These are phyloP conservation scores for Acanthamoeba healyi DNA, from an alignment of 208 protist genomes.

Conservation along the genomic window DNA sequence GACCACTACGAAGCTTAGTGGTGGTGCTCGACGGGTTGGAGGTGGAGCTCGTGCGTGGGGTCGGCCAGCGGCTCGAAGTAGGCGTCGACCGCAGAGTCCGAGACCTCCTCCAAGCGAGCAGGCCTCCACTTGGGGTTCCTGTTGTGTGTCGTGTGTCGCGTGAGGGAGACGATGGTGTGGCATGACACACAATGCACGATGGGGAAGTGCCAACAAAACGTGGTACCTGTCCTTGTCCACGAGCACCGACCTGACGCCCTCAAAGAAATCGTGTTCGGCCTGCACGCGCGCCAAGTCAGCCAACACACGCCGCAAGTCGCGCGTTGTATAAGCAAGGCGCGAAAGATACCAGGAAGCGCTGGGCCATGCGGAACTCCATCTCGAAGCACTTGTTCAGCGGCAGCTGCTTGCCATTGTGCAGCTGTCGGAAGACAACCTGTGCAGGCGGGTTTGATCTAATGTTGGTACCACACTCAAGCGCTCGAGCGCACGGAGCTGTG, in stretches of 20 bases:
- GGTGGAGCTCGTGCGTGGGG: background rate
- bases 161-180: background rate
- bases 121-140: slow-evolving; percentile 50
- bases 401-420: slow-evolving; percentile 63
- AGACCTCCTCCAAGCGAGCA: background rate
- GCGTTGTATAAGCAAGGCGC: background rate
- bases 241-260: slow-evolving; percentile 83
- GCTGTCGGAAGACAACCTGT: slow-evolving; percentile 72
- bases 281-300: background rate
- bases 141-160: no score
- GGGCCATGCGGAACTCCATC: slow-evolving; percentile 84
- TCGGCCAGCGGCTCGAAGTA: slow-evolving; percentile 18
- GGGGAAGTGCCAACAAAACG: no score
- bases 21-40: background rate
- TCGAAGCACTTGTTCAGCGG: slow-evolving; percentile 75
- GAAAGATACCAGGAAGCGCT: slow-evolving; percentile 75
- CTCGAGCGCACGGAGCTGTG: background rate
- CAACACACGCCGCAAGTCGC: background rate
- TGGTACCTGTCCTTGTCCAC: slow-evolving; percentile 83
- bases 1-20: background rate
- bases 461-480: no score
- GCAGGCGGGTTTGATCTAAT: slow-evolving; percentile 13
- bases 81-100: background rate
- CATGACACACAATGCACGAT: no score
- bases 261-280: slow-evolving; percentile 76